Conservation (phyloP, 345 rosid genomes). For the Bretschneidera sinensis region DNA sequence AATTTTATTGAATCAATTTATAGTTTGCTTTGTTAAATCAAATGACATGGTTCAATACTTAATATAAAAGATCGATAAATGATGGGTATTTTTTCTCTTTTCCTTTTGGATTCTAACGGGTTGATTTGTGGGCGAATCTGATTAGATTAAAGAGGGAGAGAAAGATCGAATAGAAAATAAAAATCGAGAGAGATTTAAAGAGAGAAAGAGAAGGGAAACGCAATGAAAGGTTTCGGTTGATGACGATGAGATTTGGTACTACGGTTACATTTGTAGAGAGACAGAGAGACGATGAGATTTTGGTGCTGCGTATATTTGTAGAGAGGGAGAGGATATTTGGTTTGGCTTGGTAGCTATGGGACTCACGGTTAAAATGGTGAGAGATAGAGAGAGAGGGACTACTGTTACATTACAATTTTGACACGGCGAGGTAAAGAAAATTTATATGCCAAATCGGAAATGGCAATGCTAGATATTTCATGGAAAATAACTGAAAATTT, state of each 20-base stretch:
- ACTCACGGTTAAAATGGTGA: neutral
- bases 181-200: conserved; percentile 2
- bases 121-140: neutral
- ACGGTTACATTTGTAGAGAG: conserved; percentile 18
- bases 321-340: neutral
- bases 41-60: neutral
- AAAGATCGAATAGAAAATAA: conserved; percentile 8
- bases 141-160: neutral
- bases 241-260: conserved; percentile 38
- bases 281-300: neutral
- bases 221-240: conserved; percentile 13
- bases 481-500: no score
- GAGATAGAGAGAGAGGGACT: neutral
- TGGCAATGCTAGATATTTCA: no score
- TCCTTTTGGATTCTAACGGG: neutral
- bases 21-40: neutral
- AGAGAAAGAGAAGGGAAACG: conserved; percentile 17
- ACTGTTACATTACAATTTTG: neutral
- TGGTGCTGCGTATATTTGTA: conserved; percentile 24
- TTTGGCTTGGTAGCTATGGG: neutral
- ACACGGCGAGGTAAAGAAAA: neutral
- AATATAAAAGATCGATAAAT: neutral
- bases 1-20: conserved; percentile 7
- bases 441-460: no score
- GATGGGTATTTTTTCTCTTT: neutral